Evolutionary conservation across 2,329 filamentous ascomycete genomes (phyloP), one percentile per base, ranked within the genome.

Genomic region (Monilinia fructicola): DNA sequence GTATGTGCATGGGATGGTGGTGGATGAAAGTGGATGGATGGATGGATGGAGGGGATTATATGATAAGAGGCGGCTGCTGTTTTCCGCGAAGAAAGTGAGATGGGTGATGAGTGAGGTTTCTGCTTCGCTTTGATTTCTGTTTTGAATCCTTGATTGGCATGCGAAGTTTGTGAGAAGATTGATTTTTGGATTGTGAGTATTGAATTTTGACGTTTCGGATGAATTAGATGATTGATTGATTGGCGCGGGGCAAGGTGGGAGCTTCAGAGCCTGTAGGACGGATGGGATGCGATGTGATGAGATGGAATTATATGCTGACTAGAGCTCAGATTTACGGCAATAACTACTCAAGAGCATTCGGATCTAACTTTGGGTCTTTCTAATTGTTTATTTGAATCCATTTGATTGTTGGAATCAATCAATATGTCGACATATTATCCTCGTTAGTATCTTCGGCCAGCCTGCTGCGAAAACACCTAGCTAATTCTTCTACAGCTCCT

Each of bases 361-460:
- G 10, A 31, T 18, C 10, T 14, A n/a, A 4, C 48, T 40, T 54
- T 42, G 60, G 3, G 2, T 40, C 18, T 65, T 23, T 38, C 14
- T 4, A 4, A 11, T 59, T 59, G 28, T 28, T 48, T 11, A 3
- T 40, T 64, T 28, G n/a, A 21, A 14, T 26, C 42, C 4, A 1
- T 23, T 50, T 54, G 18, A 42, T 31, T n/a, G 4, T 42, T 54
- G n/a, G 21, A 6, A n/a, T 50, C 44, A 38, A 12, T 65, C 63
- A 69, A 54, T 46, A 75, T 76, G 73, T 75, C 74, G 35, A 68
- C 69, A 42, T 75, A 75, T 56, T 77, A 76, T 72, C 76, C 76
- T 73, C 76, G 76, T 77, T 68, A 70, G 76, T 74, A 40, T 48
- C n/a, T 42, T 9, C 12, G 9, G 14, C 40, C 44, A 40, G 11